Evolutionary conservation across 805 yeast genomes (phyloP), one percentile per base, ranked within the genome.

Genomic region (Ogataea trehaloabstinens): DNA sequence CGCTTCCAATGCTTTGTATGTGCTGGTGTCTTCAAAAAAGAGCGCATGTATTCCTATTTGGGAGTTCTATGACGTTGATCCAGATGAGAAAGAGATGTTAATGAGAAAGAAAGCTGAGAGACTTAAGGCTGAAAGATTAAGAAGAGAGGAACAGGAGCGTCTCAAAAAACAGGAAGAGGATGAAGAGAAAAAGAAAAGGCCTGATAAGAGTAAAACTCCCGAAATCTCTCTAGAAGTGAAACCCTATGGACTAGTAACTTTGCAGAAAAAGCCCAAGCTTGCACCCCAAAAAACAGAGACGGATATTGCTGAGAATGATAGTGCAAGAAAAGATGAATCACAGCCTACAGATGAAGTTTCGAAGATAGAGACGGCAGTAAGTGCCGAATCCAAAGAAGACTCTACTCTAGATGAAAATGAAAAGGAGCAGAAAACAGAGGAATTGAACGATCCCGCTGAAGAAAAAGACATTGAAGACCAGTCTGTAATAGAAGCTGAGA

Each of bases 1-100:
- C 24, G 82, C 96, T 1, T 79, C 88, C 0, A 78, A 71, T 57
- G 90, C 93, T 2, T 67, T 85, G 37, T 64, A 76, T 36, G 90
- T 88, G 0, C 80, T 80, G 44, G 60, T 84, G 18, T 75, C 73
- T 40, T 76, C 86, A 0, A 67, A 79, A 31, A 60, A 74, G 16
- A 68, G 65, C 25, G 61, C 63, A 0, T 74, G 84, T 72, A 62
- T 77, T 2, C 71, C 68, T 31, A 46, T 70, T 32, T 74, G 79
- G 73, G 85, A 82, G 15, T 79, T 81, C 47, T 71, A 76, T 45
- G 70, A 70, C 5, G 55, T 63, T 20, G 76, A 68, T 2, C 74
- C 70, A 3, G 74, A 64, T 13, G 75, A 67, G 22, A 68, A 64
- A 38, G 55, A 53, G 8, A 45, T 36, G 24, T 66, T 53, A 35